Base-by-base conservation (phyloP, 2,329 filamentous ascomycete genomes). In the Botrytis fragariae region DNA sequence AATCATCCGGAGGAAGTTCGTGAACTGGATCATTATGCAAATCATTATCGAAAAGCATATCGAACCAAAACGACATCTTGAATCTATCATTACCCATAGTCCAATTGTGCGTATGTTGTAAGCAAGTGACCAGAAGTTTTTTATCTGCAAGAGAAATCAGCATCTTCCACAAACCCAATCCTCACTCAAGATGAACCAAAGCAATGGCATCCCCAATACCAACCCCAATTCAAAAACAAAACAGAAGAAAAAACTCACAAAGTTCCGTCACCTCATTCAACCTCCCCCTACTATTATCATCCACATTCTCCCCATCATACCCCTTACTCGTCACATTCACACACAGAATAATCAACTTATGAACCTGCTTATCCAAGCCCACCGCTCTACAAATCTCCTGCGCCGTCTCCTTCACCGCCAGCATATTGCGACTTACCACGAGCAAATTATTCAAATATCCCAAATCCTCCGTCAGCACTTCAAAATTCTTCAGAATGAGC, bases 21-120 rank as follows among this genome's bases (percentile, higher is more conserved):
- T 84, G 82, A n/a, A 87, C 81, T 3, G 82, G 82, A 72, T 90
- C 87, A 54, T 88, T 86, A 3, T 86, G 84, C 42, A 81, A 69
- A 44, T 89, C 83, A 59, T 87, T 88, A 71, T 91, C 89, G 72
- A 91, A 91, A 12, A 92, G 82, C 42, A 91, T 88, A 71, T 89
- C 88, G 72, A 87, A 88, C 89, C 90, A 92, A 74, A 92, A 91
- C 0, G 87, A 85, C 88, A 91, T 91, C 79, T 92, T 92, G 81
- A 91, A 91, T 51, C 90, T 84, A 78, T 91, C 89, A 77, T 91
- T 90, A 75, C 90, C 90, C 72, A 89, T 89, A 1, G 89, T 90
- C 89, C 90, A 91, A 79, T 92, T 92, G 76, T 91, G 89, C 2
- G 89, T 87, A 79, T 91, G 89, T 77, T 92, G 90, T 20, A 92